These are phyloP conservation scores for Helenozyma rhizophorensis DNA, from an alignment of 805 yeast species.

Conservation along the genomic window DNA sequence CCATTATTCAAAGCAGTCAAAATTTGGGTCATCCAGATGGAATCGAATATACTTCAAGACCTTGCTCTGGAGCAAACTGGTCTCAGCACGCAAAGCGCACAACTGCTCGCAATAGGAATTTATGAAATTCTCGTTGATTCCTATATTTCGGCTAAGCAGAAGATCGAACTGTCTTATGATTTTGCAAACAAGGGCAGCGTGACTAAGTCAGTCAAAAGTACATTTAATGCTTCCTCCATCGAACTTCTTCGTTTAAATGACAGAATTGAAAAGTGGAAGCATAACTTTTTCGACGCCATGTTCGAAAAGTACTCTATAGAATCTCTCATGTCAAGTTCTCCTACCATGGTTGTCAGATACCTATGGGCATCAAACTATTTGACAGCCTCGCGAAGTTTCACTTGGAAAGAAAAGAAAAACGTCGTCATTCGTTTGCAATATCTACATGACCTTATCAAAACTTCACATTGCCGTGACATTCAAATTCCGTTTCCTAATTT, in stretches of 20 bases:
- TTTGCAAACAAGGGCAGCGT: constrained; percentile 15
- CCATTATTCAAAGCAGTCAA: constrained; percentile 28
- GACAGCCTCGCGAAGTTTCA: constrained; percentile 20
- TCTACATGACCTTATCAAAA: constrained; percentile 15
- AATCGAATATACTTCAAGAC: constrained; percentile 14
- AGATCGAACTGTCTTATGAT: constrained; percentile 17
- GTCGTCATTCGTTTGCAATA: constrained; percentile 43
- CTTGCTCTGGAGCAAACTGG: constrained; percentile 1
- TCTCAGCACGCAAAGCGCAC: not conserved
- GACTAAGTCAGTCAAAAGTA: constrained; percentile 15
- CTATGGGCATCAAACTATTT: constrained; percentile 29
- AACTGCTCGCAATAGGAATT: constrained; percentile 32
- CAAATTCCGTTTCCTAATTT: constrained; percentile 53
- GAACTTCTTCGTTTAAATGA: constrained; percentile 35
- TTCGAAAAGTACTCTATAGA: not conserved
- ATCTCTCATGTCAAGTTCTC: too few relatives aligned
- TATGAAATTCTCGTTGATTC: constrained; percentile 45
- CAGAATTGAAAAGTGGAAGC: constrained; percentile 48
- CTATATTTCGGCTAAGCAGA: constrained; percentile 31
- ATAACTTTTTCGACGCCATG: constrained; percentile 26
- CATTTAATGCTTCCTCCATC: constrained; percentile 32
- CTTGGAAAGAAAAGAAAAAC: constrained; percentile 27
- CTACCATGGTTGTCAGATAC: too few relatives aligned
- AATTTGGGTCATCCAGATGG: constrained; percentile 33
- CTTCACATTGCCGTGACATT: constrained; percentile 7